Base-by-base conservation (phyloP, 371 early-diverging fungal species). In the Syncephalastrum racemosum region DNA sequence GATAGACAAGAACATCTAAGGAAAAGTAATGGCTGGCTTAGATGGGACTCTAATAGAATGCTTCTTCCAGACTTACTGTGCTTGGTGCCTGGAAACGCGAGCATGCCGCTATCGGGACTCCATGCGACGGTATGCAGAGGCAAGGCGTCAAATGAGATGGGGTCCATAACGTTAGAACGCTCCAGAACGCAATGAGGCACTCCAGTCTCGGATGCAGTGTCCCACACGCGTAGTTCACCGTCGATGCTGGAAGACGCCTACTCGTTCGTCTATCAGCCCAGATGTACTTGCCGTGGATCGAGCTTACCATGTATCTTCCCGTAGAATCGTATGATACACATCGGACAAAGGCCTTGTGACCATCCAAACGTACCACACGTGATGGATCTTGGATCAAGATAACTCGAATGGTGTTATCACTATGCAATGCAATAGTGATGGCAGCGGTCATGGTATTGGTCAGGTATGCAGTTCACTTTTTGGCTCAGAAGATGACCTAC, bases 201-300 rank as follows among this genome's bases (percentile, higher is more conserved):
- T 2, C 74, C 71, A 13, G 65, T 71, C 3, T 53, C 50, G 12
- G 71, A 50, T 24, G 75, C 73, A 14, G 81, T 49, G 54, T 80
- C 68, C 89, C 89, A 89, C 5, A 89, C 66, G n/a, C 71, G 69
- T 15, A 86, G 68, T 19, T 71, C 70, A 4, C 89, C 89, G 19
- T 85, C 82, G 45, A 75, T 75, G 13, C 76, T 77, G 10, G 83
- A 76, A 6, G 89, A 89, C 7, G 75, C 41, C 73, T 67, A 54
- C 25, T 31, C 45, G 25, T 8, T 31, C 23, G 15, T 2, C 22
- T 44, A 16, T 52, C 1, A 46, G 13, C 15, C 7, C 20, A 36
- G 16, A 20, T 45, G 15, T n/a, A 18, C 3, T 36, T 18, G 14
- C 51, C 27, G 4, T 5, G 13, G 5, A 52, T 8, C 24, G 23